Conservation (phyloP, 192 early-diverging fungal genomes). For the Coemansia sp. region DNA sequence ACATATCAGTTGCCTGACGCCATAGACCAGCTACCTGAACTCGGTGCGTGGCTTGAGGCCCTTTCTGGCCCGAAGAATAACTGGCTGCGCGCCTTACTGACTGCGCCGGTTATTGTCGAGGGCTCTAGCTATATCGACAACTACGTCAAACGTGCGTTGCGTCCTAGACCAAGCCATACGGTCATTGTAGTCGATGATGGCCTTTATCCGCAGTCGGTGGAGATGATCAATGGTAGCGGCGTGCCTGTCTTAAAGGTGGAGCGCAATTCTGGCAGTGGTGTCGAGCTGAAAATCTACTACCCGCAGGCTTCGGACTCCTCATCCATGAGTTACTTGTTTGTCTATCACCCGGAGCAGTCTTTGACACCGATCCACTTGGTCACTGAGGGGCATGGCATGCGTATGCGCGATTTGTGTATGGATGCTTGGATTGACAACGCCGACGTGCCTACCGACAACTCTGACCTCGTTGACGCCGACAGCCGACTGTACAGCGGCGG, state of each 20-base stretch:
- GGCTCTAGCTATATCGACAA: slow-evolving; percentile 63
- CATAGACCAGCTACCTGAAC: slow-evolving; percentile 12
- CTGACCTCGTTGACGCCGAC: not conserved
- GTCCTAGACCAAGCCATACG: slow-evolving; percentile 57
- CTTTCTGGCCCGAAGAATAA: slow-evolving; percentile 66
- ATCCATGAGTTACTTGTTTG: slow-evolving; percentile 20
- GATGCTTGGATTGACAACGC: slow-evolving; percentile 16
- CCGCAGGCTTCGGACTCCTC: slow-evolving; percentile 32
- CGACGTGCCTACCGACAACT: not conserved
- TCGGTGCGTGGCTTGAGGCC: slow-evolving; percentile 61
- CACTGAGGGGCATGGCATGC: not conserved
- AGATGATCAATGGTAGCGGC: slow-evolving; percentile 38
- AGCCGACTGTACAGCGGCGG: not conserved
- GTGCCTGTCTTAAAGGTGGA: slow-evolving; percentile 77
- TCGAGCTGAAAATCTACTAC: slow-evolving; percentile 48
- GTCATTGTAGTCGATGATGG: slow-evolving; percentile 7
- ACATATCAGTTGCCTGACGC: not conserved
- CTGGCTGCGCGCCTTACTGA: slow-evolving; percentile 81
- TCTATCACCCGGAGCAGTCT: slow-evolving; percentile 1
- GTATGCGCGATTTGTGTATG: not conserved
- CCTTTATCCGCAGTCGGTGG: not conserved
- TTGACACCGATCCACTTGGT: slow-evolving; percentile 17
- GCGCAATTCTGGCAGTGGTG: slow-evolving; percentile 63
- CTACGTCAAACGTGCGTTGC: slow-evolving; percentile 59
- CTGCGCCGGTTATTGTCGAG: slow-evolving; percentile 70